Evolutionary conservation across 2,329 filamentous ascomycete species (phyloP), one percentile per base, ranked within the genome.

Genomic region (Trichoderma oligosporum): DNA sequence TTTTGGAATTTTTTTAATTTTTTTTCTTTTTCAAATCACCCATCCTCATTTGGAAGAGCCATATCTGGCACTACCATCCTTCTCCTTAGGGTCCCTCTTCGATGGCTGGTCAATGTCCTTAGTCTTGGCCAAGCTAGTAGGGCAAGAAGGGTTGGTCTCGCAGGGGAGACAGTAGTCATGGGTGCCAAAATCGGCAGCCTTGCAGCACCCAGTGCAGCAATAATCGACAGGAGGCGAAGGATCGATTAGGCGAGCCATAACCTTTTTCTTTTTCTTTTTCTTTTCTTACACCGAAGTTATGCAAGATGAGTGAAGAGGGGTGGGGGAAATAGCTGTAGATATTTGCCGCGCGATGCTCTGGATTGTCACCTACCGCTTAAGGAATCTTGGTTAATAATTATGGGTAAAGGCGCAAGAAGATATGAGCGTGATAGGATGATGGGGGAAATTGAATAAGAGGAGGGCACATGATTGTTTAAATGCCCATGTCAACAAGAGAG

Each of bases 151-250:
- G 16, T 64, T 67, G n/a, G 58, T 64, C 49, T 59, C 62, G 64
- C 61, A 71, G 12, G 66, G 64, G 7, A 67, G 55, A 35, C 68
- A 71, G 59, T 65, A 70, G 41, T 71, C 70, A 58, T 71, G 70
- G 7, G 56, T 65, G 44, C 70, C 70, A 20, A 65, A 58, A 56
- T 71, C 68, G 18, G 61, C 61, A 22, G 69, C 64, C 22, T 61
- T 64, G 60, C 70, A 73, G 62, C 70, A 73, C 29, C 54, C 60
- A 8, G 64, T 57, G 63, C 70, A 73, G 58, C 69, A 71, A 24
- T 53, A 44, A 22, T 61, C 60, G 47, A 60, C 59, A 7, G 60
- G 58, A 44, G 57, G 33, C 38, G 57, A 59, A 18, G 45, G 36
- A 31, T 59, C 57, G 57, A 55, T 24, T 33, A 42, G 25, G 18